These are phyloP conservation scores for Aureobasidium vineae DNA, from an alignment of 2,329 filamentous ascomycete species.

Conservation along the genomic window DNA sequence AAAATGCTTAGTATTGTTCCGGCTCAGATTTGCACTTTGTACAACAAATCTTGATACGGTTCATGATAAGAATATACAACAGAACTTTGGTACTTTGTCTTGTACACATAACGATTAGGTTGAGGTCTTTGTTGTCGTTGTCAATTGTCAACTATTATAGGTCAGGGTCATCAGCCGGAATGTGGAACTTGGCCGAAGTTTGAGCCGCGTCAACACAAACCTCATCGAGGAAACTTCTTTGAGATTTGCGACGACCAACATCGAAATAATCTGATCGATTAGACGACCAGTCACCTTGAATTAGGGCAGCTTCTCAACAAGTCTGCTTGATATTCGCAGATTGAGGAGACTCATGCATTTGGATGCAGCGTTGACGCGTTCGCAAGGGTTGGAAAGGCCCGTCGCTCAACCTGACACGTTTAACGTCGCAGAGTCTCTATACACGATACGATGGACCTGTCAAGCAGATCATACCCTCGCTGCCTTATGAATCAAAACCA, in stretches of 20 bases:
- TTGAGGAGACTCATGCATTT: background rate
- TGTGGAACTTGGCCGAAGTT: background rate
- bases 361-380: constrained; percentile 4
- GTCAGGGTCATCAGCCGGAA: background rate
- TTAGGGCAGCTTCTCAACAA: background rate
- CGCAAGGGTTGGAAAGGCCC: constrained; percentile 2
- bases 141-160: background rate
- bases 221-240: too few relatives aligned
- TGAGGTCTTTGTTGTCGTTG: too few relatives aligned
- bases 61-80: too few relatives aligned
- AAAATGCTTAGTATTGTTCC: background rate
- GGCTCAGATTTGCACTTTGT: too few relatives aligned
- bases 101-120: too few relatives aligned
- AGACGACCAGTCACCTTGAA: background rate
- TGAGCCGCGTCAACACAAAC: background rate
- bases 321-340: too few relatives aligned
- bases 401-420: constrained; percentile 10
- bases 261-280: background rate
- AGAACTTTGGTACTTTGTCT: too few relatives aligned
- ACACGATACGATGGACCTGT: background rate
- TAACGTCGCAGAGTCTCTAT: constrained; percentile 14
- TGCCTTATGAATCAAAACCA: background rate
- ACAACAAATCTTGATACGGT: too few relatives aligned
- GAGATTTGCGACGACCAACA: background rate
- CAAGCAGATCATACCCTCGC: background rate